Percentiles rank a stretch among this genome's conserved stretches.
Conservation (phyloP, 2,329 filamentous ascomycete genomes). For the Aspergillus sp. region DNA sequence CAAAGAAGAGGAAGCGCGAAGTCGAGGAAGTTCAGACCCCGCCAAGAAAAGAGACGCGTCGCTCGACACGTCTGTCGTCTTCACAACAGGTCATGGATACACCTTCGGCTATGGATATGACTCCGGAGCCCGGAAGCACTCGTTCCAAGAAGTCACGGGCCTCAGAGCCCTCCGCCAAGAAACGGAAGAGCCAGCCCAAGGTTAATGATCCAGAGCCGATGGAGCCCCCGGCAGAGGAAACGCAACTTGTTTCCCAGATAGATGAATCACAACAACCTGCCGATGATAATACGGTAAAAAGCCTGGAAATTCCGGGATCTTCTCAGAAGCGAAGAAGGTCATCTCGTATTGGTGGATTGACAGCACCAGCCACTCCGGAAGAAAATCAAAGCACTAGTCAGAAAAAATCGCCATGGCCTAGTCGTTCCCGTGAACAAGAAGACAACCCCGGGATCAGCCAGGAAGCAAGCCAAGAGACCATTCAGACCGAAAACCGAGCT, state of each 20-base stretch:
- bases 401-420: background rate
- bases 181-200: slow-evolving; percentile 16
- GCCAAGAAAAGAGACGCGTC: slow-evolving; percentile 19
- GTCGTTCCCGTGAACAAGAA: background rate
- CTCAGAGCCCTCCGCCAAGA: slow-evolving; percentile 13
- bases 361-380: slow-evolving; percentile 7
- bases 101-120: background rate
- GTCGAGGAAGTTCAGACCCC: slow-evolving; percentile 10
- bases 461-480: background rate
- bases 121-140: slow-evolving; percentile 7
- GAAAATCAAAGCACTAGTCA: slow-evolving; percentile 4
- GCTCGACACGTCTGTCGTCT: slow-evolving; percentile 21
- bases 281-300: background rate
- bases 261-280: background rate
- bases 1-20: slow-evolving; percentile 30
- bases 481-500: background rate
- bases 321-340: slow-evolving; percentile 25
- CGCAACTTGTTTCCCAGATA: background rate
- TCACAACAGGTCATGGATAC: slow-evolving; percentile 4
- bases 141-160: slow-evolving; percentile 8
- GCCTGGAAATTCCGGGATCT: slow-evolving; percentile 9
- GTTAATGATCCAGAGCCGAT: background rate
- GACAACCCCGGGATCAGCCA: background rate
- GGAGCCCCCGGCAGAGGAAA: background rate
- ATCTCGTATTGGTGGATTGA: slow-evolving; percentile 18